A percentile compares a stretch with the other conserved stretches of the same genome.
Evolutionary conservation across 345 rosid genomes (phyloP).

Genomic region (Gossypium ekmanianum): DNA sequence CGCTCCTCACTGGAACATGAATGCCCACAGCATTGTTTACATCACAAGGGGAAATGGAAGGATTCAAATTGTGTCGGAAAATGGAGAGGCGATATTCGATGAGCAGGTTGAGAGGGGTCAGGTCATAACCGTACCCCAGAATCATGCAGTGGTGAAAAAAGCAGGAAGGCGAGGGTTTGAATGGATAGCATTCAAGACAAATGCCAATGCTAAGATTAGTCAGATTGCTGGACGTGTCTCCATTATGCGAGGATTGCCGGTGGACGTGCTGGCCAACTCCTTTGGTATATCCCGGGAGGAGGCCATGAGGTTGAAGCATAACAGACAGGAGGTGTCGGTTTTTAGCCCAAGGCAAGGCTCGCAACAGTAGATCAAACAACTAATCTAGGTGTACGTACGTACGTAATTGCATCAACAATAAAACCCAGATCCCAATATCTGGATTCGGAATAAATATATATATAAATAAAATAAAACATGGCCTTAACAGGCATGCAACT

Average conservation of each 20-base stretch:
- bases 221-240: neutral
- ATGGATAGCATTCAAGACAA: constrained; percentile 19
- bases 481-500: neutral
- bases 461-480: too few relatives aligned
- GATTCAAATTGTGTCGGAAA: constrained; percentile 8
- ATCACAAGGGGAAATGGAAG: constrained; percentile 24
- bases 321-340: neutral
- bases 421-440: neutral
- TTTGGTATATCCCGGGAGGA: constrained; percentile 11
- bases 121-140: constrained; percentile 9
- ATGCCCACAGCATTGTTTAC: constrained; percentile 41
- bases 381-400: neutral
- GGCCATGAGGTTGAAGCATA: constrained; percentile 13
- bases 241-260: neutral
- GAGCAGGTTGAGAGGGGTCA: neutral
- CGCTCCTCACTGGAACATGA: constrained; percentile 35
- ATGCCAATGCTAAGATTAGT: constrained; percentile 7
- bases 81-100: constrained; percentile 12
- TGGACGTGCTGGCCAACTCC: constrained; percentile 11
- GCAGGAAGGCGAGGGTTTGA: constrained; percentile 9
- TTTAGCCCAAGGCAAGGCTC: neutral
- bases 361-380: neutral
- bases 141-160: constrained; percentile 8
- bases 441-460: neutral
- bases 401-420: neutral